Conservation (phyloP, 2,329 filamentous ascomycete genomes). For the Xylaria sp. region DNA sequence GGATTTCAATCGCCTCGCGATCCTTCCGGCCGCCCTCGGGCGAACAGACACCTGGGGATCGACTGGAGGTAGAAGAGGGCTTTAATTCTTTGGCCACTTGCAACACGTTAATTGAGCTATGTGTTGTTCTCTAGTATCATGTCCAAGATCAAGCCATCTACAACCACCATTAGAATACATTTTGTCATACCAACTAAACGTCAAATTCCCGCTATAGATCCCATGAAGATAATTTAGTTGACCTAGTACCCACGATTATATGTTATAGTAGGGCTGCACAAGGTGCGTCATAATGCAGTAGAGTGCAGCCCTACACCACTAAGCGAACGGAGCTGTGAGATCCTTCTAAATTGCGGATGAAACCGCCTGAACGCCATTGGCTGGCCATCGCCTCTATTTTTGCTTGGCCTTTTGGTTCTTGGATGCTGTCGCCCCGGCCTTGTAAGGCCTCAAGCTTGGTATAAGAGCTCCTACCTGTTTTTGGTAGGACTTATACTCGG, state of each 20-base stretch:
- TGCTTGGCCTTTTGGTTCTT: slow-evolving; percentile 49
- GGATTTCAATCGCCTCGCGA: not conserved
- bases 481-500: slow-evolving; percentile 86
- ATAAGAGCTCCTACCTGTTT: slow-evolving; percentile 81
- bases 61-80: not conserved
- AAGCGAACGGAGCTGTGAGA: not conserved
- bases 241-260: not conserved
- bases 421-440: slow-evolving; percentile 41
- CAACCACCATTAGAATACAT: slow-evolving; percentile 12
- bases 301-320: slow-evolving; percentile 6
- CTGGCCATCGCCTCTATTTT: slow-evolving; percentile 32
- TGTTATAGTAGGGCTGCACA: slow-evolving; percentile 9
- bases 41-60: not conserved
- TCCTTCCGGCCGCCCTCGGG: not conserved
- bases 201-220: slow-evolving; percentile 12
- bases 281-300: slow-evolving; percentile 23
- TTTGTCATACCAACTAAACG: slow-evolving; percentile 14
- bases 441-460: slow-evolving; percentile 58
- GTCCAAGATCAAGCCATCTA: slow-evolving; percentile 13
- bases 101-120: slow-evolving; percentile 16
- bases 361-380: slow-evolving; percentile 11
- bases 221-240: not conserved
- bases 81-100: slow-evolving; percentile 13
- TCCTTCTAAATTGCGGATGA: slow-evolving; percentile 6
- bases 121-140: slow-evolving; percentile 1